Percentiles rank a stretch among this genome's conserved stretches.
Evolutionary conservation across 2,329 filamentous ascomycete species (phyloP).

Genomic region (Penicillium decumbens): DNA sequence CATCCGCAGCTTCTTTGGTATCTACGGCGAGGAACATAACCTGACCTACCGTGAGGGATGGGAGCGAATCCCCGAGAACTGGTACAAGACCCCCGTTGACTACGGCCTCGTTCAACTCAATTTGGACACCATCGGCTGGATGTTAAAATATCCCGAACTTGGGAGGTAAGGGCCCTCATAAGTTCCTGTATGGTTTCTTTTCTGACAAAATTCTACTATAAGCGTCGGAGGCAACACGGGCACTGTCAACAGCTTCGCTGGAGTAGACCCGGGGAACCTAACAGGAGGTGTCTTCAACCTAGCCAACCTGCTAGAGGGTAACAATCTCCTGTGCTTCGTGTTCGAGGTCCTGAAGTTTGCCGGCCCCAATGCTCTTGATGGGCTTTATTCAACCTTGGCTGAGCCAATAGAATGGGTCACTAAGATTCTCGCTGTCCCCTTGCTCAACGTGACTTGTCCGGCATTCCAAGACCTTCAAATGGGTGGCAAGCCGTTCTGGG

Average conservation of each 20-base stretch:
- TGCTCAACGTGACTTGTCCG: conserved; percentile 30
- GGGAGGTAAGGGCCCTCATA: conserved; percentile 21
- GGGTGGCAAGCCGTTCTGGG: conserved; percentile 31
- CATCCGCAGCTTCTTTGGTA: conserved; percentile 47
- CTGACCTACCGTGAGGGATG: conserved; percentile 46
- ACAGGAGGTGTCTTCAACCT: conserved; percentile 41
- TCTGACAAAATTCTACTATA: background rate
- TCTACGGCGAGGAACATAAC: conserved; percentile 42
- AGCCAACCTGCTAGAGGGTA: conserved; percentile 36
- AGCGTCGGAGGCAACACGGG: conserved; percentile 53
- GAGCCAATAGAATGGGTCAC: conserved; percentile 28
- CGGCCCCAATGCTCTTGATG: conserved; percentile 31
- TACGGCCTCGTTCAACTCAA: conserved; percentile 47
- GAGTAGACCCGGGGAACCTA: conserved; percentile 43
- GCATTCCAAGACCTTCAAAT: conserved; percentile 31
- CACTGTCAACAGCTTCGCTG: conserved; percentile 49
- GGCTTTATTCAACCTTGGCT: conserved; percentile 28
- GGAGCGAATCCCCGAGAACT: conserved; percentile 52
- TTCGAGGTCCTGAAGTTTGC: conserved; percentile 33
- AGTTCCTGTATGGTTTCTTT: too few relatives aligned
- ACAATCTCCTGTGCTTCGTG: conserved; percentile 41
- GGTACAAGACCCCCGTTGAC: conserved; percentile 46
- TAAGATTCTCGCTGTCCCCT: conserved; percentile 25
- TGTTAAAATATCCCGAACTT: conserved; percentile 42
- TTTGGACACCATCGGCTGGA: conserved; percentile 38